These are phyloP conservation scores for Geotrichum europaeum DNA, from an alignment of 1,139 yeast genomes.

Conservation along the genomic window DNA sequence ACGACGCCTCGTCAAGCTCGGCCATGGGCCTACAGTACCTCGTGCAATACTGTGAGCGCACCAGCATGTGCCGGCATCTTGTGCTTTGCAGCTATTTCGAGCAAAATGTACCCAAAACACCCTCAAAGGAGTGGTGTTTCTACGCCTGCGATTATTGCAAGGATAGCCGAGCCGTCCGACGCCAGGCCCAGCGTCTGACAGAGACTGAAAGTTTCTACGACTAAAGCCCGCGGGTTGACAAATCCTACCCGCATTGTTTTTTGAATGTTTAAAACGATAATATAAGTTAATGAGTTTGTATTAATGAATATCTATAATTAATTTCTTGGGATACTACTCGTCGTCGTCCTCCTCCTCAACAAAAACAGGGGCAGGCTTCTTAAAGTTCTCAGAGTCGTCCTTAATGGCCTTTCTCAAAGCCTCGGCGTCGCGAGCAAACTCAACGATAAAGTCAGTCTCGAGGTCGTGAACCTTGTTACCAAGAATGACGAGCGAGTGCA, in stretches of 20 bases:
- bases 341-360: conserved; percentile 20
- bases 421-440: conserved; percentile 51
- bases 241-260: not conserved
- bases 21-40: conserved; percentile 28
- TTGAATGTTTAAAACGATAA: not conserved
- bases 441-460: conserved; percentile 78
- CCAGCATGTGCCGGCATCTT: conserved; percentile 72
- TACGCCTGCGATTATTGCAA: conserved; percentile 35
- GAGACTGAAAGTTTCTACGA: conserved; percentile 6
- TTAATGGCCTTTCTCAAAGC: conserved; percentile 53
- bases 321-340: not conserved
- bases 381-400: conserved; percentile 71
- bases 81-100: conserved; percentile 77
- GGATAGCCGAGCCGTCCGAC: conserved; percentile 17
- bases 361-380: conserved; percentile 29
- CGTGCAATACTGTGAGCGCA: conserved; percentile 75
- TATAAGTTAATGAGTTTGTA: not conserved
- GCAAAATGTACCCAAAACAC: conserved; percentile 37
- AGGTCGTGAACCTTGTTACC: conserved; percentile 94
- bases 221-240: not conserved
- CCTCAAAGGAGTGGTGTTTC: conserved; percentile 26
- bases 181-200: conserved; percentile 8
- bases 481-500: conserved; percentile 82
- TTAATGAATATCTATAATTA: not conserved
- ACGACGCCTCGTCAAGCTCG: not conserved